Percentiles rank a stretch among this genome's conserved stretches.
These are phyloP conservation scores for Mortierella antarctica DNA, from an alignment of 192 early-diverging fungal species.

Conservation along the genomic window DNA sequence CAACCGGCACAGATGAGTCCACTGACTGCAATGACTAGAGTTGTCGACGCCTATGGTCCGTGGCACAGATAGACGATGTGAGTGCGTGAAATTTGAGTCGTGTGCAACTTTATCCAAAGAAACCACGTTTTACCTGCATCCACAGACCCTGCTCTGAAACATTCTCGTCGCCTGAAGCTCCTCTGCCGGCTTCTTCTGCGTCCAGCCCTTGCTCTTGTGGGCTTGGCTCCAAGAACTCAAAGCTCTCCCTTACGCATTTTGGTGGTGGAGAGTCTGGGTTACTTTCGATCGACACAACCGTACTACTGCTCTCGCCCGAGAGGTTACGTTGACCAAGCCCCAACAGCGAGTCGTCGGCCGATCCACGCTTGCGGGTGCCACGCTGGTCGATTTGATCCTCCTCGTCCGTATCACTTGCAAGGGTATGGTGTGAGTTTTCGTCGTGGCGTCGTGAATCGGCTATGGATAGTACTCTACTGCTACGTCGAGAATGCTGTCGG, in stretches of 20 bases:
- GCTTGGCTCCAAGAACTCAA: slow-evolving; percentile 28
- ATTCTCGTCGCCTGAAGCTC: background rate
- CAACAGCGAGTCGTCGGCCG: background rate
- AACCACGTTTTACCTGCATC: slow-evolving; percentile 31
- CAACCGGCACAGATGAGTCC: slow-evolving; percentile 79
- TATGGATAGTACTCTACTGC: background rate
- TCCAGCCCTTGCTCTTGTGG: background rate
- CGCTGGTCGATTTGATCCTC: background rate
- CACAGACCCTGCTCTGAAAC: slow-evolving; percentile 24
- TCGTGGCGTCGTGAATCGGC: background rate
- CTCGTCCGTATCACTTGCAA: slow-evolving; percentile 10
- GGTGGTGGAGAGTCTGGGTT: slow-evolving; percentile 12
- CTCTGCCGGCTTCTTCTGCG: slow-evolving; percentile 4
- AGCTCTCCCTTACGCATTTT: slow-evolving; percentile 31
- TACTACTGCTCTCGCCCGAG: slow-evolving; percentile 30
- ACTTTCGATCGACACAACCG: slow-evolving; percentile 17
- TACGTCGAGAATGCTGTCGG: background rate
- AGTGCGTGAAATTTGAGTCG: background rate
- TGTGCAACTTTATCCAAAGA: too few species aligned
- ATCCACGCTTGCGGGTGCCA: background rate
- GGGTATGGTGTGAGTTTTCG: background rate
- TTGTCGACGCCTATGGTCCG: slow-evolving; percentile 29
- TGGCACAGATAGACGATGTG: background rate
- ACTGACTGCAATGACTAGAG: slow-evolving; percentile 75
- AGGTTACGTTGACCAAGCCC: slow-evolving; percentile 3